Base-by-base conservation (phyloP, 2,329 filamentous ascomycete genomes). In the Epicoccum sorghinum region DNA sequence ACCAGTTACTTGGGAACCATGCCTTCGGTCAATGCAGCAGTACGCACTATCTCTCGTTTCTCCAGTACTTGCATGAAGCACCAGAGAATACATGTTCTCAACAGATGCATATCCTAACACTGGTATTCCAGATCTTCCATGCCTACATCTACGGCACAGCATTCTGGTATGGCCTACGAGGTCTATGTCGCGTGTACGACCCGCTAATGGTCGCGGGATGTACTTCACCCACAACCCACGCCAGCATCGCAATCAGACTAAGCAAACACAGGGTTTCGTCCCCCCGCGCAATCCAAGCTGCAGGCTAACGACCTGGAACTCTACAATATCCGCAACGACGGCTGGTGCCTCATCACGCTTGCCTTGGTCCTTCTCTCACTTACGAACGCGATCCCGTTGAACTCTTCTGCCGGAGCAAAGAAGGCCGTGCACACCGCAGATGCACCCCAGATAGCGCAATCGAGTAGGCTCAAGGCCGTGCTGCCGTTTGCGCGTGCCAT, bases 341-440 rank as follows among this genome's bases (percentile, higher is more conserved):
- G 65, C 22, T 67, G 63, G 65, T 67, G 63, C 39, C 61, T 67
- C n/a, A 30, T 67, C 13, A 67, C 65, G 7, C 65, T 67, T 12
- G 61, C 63, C 13, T 43, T 66, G 24, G 62, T 67, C 39, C 57
- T 67, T 6, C 10, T 67, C n/a, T 58, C 57, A 13, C 60, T 67
- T 8, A 65, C 58, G 23, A 65, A 62, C 38, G 63, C 65, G 22
- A 58, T 67, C 27, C 27, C 27, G 27, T 29, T 9, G 6, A 7
- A 6, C 4, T 62, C 64, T 1, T 55, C 61, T 4, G 39, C 42
- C 7, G 23, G 39, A 8, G 24, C 48, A 9, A 35, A 48, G 3
- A 39, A 43, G 23, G 48, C 55, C 5, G 47, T 60, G 4, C 51
- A 51, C 24, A 42, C 41, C 2, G 51, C 55, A 18, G 51, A 50